A percentile compares a stretch with the other conserved stretches of the same genome.
These are phyloP conservation scores for Xerocomellus amylosporus DNA, from an alignment of 768 basidiomycete species.

Conservation along the genomic window DNA sequence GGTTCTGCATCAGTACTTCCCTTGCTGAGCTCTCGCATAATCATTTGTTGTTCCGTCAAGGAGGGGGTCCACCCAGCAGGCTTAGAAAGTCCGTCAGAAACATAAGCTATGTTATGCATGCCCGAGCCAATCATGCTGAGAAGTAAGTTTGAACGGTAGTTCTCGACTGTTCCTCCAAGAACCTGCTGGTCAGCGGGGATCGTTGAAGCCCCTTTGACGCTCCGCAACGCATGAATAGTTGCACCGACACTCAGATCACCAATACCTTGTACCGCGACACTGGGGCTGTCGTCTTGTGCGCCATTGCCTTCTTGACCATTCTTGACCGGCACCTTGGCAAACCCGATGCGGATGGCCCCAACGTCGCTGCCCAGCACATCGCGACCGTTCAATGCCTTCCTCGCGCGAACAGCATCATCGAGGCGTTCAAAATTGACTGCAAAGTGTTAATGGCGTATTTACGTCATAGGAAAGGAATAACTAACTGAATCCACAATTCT, in stretches of 20 bases:
- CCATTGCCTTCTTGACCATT: constrained; percentile 64
- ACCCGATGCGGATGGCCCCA: constrained; percentile 95
- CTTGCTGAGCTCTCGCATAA: constrained; percentile 87
- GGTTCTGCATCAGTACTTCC: constrained; percentile 75
- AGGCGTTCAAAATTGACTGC: constrained; percentile 94
- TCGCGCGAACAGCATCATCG: constrained; percentile 93
- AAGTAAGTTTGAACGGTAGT: constrained; percentile 89
- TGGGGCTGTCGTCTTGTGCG: constrained; percentile 59
- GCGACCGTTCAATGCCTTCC: constrained; percentile 92
- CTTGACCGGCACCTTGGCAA: constrained; percentile 94
- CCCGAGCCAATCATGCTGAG: constrained; percentile 85
- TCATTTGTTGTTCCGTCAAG: constrained; percentile 94
- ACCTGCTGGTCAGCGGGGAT: constrained; percentile 94
- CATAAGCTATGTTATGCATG: constrained; percentile 54
- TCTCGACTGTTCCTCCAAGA: constrained; percentile 87
- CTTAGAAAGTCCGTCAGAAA: constrained; percentile 56
- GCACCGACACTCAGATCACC: constrained; percentile 85
- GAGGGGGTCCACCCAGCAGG: constrained; percentile 66
- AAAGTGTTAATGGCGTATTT: constrained; percentile 6
- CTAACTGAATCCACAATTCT: constrained; percentile 91
- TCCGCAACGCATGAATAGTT: constrained; percentile 82
- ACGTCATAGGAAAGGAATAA: constrained; percentile 15
- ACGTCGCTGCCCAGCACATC: constrained; percentile 96
- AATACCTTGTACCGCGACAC: constrained; percentile 72
- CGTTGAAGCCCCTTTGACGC: constrained; percentile 88